Base-by-base conservation (phyloP, 352 stramenopile genomes). In the Phytopythium litorale region DNA sequence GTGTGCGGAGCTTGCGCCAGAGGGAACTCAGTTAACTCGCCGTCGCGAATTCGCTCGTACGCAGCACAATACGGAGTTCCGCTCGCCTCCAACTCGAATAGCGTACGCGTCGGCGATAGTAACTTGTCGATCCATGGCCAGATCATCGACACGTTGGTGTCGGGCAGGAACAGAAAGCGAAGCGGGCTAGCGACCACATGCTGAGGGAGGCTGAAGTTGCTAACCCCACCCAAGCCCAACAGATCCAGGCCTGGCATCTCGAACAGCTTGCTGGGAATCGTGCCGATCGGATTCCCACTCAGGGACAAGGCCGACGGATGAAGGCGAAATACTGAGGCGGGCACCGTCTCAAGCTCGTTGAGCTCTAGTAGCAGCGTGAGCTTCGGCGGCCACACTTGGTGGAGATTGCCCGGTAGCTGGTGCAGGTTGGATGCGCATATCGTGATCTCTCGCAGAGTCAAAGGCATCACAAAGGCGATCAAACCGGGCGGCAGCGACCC, bases 361-460 rank as follows among this genome's bases (percentile, higher is more conserved):
- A 68, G 64, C n/a, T 79, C 68, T 0, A 79, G 15, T 8, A 67
- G 8, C 19, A 74, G 9, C 5, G 46, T 35, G n/a, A 56, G 18
- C 7, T 33, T 33, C 7, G 25, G 15, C 3, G 65, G 60, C 67
- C 72, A 87, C 30, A 63, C 73, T 5, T 55, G 25, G 50, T 72
- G 54, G 4, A 86, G 48, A 61, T 79, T 50, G 33, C 65, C 61
- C 0, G 79, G 72, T 11, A 86, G 23, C 12, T 37, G 33, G 0
- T 49, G 58, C 3, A 81, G 55, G 53, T 81, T 84, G 5, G 72
- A 72, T 6, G 70, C 64, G 3, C 65, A 76, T 21, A 85, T 58
- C 45, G 81, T 68, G 38, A 86, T 61, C 21, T 83, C 74, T 25
- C 59, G 54, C 11, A 84, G 25, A 2, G 49, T 52, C 1, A 55